Evolutionary conservation across 2,329 filamentous ascomycete species (phyloP), one percentile per base, ranked within the genome.

Genomic region (Phymatotrichopsis omnivora): DNA sequence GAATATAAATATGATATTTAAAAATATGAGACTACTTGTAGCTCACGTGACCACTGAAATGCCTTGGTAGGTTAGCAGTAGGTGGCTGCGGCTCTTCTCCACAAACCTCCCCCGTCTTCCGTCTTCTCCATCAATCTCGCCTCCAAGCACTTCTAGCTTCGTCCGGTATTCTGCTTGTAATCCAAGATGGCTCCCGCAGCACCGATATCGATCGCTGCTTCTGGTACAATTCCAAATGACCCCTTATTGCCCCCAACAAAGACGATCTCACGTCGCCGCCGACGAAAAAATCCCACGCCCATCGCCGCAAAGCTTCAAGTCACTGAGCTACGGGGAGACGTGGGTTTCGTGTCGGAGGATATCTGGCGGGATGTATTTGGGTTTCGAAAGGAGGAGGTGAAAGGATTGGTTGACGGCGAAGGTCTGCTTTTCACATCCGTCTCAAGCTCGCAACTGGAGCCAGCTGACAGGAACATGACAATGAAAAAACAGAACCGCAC

Each of bases 331-430:
- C 84, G 81, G 65, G 85, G 84, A 42, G 85, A 94, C 61, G 73
- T 87, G 51, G 91, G 86, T 53, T 75, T 91, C 54, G 65, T 96
- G 42, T 94, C 89, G 10, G 80, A 85, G 58, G 85, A 94, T 63
- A 71, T 98, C 40, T 85, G 87, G 59, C 70, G 73, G 35, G 82
- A 93, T 60, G 72, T 96, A 40, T 86, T 93, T 65, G 78, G 83
- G 52, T 67, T 76, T 57, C 60, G 73, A 57, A 64, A 65, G 55
- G 58, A 68, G 32, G 53, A 54, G 32, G 38, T 46, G 24, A 57
- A 50, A 40, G 48, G n/a, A 37, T 55, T 49, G 39, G 58, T 35
- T 14, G 45, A 47, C 53, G 52, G 42, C 51, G 22, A 30, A 16
- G 48, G 40, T 53, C 36, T 41, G 3, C 11, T 39, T 23, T 8